Evolutionary conservation across 2,329 filamentous ascomycete species (phyloP).

Genomic region (Lachnellula arida): DNA sequence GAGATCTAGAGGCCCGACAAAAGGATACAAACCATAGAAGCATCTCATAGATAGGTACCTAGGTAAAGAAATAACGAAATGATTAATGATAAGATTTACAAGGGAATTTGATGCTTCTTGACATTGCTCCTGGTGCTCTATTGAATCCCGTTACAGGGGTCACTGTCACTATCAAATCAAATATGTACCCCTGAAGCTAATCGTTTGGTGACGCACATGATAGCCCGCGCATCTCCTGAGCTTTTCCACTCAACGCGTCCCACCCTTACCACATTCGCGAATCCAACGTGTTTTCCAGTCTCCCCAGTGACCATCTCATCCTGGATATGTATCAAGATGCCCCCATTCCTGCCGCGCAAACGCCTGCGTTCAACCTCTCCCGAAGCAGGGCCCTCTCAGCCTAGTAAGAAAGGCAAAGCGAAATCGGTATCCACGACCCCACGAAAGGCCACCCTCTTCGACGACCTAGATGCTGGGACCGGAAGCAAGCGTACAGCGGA

Average conservation of each 20-base stretch:
- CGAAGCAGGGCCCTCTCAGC: constrained; percentile 23
- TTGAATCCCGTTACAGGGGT: not conserved
- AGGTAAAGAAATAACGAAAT: not conserved
- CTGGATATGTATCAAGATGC: constrained; percentile 45
- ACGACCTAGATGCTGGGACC: constrained; percentile 50
- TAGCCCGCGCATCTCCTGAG: constrained; percentile 2
- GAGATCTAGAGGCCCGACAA: not conserved
- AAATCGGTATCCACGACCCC: constrained; percentile 28
- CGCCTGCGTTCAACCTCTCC: constrained; percentile 49
- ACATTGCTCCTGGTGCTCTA: no score
- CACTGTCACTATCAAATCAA: not conserved
- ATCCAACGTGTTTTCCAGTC: not conserved
- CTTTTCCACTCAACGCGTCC: constrained; percentile 2
- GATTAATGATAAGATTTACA: not conserved
- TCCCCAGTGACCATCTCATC: no score
- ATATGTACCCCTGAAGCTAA: constrained; percentile 13
- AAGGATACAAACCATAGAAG: no score
- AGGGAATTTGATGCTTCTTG: no score
- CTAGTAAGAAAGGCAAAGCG: constrained; percentile 24
- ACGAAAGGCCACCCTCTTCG: constrained; percentile 55
- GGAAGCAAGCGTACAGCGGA: constrained; percentile 36
- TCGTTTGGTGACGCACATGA: constrained; percentile 14
- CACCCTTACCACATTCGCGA: not conserved
- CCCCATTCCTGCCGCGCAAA: constrained; percentile 64
- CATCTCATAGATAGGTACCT: not conserved